A percentile compares a stretch with the other conserved stretches of the same genome.
These are phyloP conservation scores for Carex kokanica DNA, from an alignment of 176 grass and related monocot genomes.

Conservation along the genomic window DNA sequence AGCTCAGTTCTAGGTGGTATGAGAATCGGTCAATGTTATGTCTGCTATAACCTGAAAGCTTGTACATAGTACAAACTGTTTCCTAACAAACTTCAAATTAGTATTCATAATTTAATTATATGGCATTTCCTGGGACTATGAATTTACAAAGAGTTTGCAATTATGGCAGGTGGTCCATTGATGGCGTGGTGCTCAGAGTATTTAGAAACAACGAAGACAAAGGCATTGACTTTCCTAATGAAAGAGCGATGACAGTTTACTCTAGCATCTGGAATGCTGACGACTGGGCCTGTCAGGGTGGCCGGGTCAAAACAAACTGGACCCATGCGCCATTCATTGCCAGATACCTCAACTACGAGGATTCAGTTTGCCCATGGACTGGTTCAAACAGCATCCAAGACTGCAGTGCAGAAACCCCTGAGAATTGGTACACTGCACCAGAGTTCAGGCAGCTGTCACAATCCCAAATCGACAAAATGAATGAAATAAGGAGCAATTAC, in stretches of 20 bases:
- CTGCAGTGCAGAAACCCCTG: conserved; percentile 20
- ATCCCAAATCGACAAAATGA: conserved; percentile 36
- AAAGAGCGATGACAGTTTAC: conserved; percentile 56
- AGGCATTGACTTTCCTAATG: conserved; percentile 47
- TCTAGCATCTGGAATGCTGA: conserved; percentile 89
- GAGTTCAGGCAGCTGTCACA: conserved; percentile 27
- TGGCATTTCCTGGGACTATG: neutral
- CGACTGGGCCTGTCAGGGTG: conserved; percentile 77
- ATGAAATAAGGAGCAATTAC: conserved; percentile 36
- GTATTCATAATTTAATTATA: neutral
- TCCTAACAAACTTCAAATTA: neutral
- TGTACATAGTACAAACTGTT: neutral
- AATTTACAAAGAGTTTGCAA: neutral
- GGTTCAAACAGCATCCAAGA: conserved; percentile 30
- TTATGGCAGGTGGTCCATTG: conserved; percentile 51
- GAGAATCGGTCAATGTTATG: neutral
- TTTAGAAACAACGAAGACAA: conserved; percentile 54
- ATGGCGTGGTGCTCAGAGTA: conserved; percentile 41
- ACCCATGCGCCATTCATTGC: conserved; percentile 54
- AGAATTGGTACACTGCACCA: conserved; percentile 30
- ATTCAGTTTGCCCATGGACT: conserved; percentile 52
- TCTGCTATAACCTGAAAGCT: neutral
- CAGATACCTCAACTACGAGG: conserved; percentile 42
- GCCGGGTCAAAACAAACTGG: conserved; percentile 64
- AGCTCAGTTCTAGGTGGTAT: neutral